Percentiles rank a stretch among this genome's conserved stretches.
Evolutionary conservation across 805 yeast genomes (phyloP).

Genomic region (Candida sanyiensis): DNA sequence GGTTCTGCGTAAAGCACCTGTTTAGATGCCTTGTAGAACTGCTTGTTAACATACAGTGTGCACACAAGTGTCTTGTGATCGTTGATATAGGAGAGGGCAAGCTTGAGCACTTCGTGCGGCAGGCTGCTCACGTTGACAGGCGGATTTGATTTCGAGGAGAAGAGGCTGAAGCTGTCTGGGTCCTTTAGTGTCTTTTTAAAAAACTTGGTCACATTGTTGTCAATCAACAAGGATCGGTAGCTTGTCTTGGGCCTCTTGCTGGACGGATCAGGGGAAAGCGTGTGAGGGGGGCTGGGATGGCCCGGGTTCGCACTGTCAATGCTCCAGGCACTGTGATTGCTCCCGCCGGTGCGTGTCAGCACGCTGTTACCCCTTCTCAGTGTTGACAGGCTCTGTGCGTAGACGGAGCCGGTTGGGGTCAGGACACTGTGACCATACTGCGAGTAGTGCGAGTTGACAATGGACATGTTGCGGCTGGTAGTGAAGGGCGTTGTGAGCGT

Average conservation of each 20-base stretch:
- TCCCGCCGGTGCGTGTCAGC: background rate
- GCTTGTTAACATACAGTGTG: slow-evolving; percentile 46
- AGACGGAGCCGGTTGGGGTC: slow-evolving; percentile 1
- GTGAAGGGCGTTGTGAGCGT: slow-evolving; percentile 7
- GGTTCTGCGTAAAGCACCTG: slow-evolving; percentile 51
- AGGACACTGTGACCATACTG: slow-evolving; percentile 34
- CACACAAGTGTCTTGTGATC: slow-evolving; percentile 38
- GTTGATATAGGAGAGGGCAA: slow-evolving; percentile 25
- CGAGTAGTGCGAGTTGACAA: slow-evolving; percentile 32
- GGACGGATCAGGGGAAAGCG: background rate
- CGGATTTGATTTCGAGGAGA: slow-evolving; percentile 22
- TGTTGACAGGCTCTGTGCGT: background rate
- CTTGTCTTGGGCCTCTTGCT: slow-evolving; percentile 16
- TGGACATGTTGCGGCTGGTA: slow-evolving; percentile 22
- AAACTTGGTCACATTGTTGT: slow-evolving; percentile 20
- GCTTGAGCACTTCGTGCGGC: slow-evolving; percentile 30
- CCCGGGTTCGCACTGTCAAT: background rate
- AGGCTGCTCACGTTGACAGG: slow-evolving; percentile 24
- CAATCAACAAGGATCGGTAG: slow-evolving; percentile 20
- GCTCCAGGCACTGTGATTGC: background rate
- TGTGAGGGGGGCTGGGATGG: background rate
- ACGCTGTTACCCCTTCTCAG: slow-evolving; percentile 5
- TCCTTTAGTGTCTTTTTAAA: slow-evolving; percentile 26
- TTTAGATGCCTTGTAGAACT: slow-evolving; percentile 47
- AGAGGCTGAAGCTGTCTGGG: slow-evolving; percentile 28